phyloP scores from a whole-genome alignment of 768 basidiomycete genomes.

The Cantharellus anzutake region DNA sequence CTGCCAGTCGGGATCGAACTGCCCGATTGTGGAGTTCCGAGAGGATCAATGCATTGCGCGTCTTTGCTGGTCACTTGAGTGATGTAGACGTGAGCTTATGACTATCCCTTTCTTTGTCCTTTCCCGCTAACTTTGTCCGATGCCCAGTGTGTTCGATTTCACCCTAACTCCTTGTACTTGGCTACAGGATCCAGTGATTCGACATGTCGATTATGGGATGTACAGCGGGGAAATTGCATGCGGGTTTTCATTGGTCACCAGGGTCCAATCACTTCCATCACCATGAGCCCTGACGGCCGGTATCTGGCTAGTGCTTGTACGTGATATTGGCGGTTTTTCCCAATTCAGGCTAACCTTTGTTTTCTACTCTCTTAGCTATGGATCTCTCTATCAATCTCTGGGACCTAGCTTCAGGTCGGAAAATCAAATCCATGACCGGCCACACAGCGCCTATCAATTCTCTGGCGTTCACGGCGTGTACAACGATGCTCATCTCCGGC shows the following conservation, averaged over 20 bases:
- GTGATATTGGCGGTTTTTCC: slow-evolving; percentile 7
- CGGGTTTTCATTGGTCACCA: slow-evolving; percentile 94
- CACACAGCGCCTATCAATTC: slow-evolving; percentile 82
- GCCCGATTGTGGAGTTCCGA: slow-evolving; percentile 96
- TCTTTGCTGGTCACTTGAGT: slow-evolving; percentile 90
- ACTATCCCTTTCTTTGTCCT: background rate
- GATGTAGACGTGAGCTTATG: slow-evolving; percentile 75
- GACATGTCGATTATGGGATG: slow-evolving; percentile 94
- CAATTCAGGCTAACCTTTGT: background rate
- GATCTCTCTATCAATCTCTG: slow-evolving; percentile 89
- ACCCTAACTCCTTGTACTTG: slow-evolving; percentile 93
- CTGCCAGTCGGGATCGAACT: slow-evolving; percentile 81
- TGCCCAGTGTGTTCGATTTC: slow-evolving; percentile 76
- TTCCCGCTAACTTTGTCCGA: background rate
- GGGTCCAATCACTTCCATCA: slow-evolving; percentile 66
- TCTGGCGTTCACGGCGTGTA: slow-evolving; percentile 82
- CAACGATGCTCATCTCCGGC: slow-evolving; percentile 76
- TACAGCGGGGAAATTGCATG: slow-evolving; percentile 85
- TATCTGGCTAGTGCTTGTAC: slow-evolving; percentile 81
- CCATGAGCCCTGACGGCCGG: slow-evolving; percentile 83
- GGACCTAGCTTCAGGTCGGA: slow-evolving; percentile 88
- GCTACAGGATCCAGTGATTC: slow-evolving; percentile 94
- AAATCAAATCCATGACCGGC: slow-evolving; percentile 92
- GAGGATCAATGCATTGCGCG: slow-evolving; percentile 60
- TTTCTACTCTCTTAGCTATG: slow-evolving; percentile 33